These are phyloP conservation scores for Dioszegia hungarica DNA, from an alignment of 768 basidiomycete species.

Conservation along the genomic window DNA sequence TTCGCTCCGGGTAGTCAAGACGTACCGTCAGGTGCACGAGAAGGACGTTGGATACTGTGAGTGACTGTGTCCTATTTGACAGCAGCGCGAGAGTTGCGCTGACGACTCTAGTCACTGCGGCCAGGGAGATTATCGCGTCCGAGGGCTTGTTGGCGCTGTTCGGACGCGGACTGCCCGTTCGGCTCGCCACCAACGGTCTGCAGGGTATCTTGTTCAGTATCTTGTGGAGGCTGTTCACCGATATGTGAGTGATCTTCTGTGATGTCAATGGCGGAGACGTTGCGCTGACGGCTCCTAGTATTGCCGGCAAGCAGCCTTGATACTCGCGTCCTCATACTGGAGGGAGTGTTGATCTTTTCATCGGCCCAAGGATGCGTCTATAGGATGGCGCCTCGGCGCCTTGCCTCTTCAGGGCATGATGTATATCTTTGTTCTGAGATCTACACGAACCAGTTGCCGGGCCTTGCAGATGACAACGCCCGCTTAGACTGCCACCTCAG, in stretches of 20 bases:
- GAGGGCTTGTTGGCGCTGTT: conserved; percentile 80
- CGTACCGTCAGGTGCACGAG: conserved; percentile 86
- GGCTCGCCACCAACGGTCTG: conserved; percentile 82
- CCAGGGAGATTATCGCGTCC: conserved; percentile 64
- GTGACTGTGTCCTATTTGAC: conserved; percentile 31
- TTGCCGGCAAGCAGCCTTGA: neutral
- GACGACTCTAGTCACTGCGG: conserved; percentile 57
- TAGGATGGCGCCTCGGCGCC: too few species aligned
- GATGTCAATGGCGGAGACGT: too few species aligned
- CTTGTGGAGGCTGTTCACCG: conserved; percentile 84
- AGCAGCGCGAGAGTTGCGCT: neutral
- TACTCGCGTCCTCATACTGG: too few species aligned
- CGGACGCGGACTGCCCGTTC: conserved; percentile 81
- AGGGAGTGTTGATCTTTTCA: too few species aligned
- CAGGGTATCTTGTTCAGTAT: conserved; percentile 89
- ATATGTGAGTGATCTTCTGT: conserved; percentile 57
- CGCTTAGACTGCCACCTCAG: too few species aligned
- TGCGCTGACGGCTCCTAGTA: neutral
- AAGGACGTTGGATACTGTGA: conserved; percentile 67
- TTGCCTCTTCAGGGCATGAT: too few species aligned
- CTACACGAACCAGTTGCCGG: too few species aligned
- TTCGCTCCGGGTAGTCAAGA: conserved; percentile 87
- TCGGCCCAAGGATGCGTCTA: too few species aligned
- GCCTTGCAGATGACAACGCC: too few species aligned
- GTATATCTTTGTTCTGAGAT: too few species aligned